Conservation (phyloP, 169 alveolate genomes). For the Cystoisospora suis region DNA sequence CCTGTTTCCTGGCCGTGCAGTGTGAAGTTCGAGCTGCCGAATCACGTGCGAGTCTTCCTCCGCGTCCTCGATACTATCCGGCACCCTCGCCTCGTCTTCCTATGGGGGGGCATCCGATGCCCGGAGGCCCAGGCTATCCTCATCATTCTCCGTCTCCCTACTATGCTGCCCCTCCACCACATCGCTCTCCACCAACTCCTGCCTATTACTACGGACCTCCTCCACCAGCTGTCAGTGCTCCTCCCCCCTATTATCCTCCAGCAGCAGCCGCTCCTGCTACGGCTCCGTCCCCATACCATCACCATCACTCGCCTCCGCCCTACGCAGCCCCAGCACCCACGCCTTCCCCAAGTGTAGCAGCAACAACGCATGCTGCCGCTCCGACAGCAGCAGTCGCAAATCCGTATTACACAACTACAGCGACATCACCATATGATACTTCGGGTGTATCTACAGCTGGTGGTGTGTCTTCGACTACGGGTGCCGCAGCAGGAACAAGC, state of each 20-base stretch:
- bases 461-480: neutral
- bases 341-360: neutral
- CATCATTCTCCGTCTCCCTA: neutral
- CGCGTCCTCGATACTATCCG: slow-evolving; percentile 12
- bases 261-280: slow-evolving; percentile 7
- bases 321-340: neutral
- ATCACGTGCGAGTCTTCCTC: slow-evolving; percentile 24
- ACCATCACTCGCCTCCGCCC: neutral
- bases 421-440: neutral
- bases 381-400: neutral
- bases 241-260: neutral
- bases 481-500: neutral
- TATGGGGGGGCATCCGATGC: neutral
- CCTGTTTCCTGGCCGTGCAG: neutral
- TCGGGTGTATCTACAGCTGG: neutral
- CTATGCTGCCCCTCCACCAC: slow-evolving; percentile 16
- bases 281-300: slow-evolving; percentile 3
- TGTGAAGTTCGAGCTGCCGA: slow-evolving; percentile 39
- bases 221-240: slow-evolving; percentile 16
- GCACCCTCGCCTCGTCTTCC: neutral
- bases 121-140: slow-evolving; percentile 8
- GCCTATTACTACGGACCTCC: slow-evolving; percentile 36
- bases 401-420: neutral
- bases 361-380: neutral
- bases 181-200: neutral